Evolutionary conservation across 805 yeast species (phyloP).

Genomic region (Kodamaea sagamina): DNA sequence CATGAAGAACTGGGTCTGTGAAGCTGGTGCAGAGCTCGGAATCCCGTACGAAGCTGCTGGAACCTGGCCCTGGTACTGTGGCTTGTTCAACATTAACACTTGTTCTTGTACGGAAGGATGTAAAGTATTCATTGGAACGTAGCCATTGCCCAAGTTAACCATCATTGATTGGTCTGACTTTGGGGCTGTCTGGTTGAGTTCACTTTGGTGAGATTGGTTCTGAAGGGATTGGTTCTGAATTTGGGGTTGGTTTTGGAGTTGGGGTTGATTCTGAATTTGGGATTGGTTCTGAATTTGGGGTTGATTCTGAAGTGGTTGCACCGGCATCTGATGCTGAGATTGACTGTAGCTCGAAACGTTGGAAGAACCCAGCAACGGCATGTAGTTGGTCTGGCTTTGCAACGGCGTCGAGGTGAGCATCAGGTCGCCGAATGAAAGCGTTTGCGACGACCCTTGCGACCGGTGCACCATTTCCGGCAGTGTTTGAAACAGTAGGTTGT

Average conservation of each 20-base stretch:
- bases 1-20: constrained; percentile 19
- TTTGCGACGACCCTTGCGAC: constrained; percentile 1
- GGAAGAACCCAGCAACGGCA: constrained; percentile 7
- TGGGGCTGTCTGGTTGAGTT: constrained; percentile 14
- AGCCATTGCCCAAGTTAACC: constrained; percentile 24
- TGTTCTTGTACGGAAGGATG: constrained; percentile 23
- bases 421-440: constrained; percentile 4
- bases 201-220: constrained; percentile 6
- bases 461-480: constrained; percentile 6
- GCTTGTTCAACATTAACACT: constrained; percentile 20
- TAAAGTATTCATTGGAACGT: constrained; percentile 21
- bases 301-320: not conserved
- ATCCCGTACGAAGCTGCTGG: constrained; percentile 14
- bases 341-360: constrained; percentile 4
- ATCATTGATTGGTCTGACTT: constrained; percentile 13
- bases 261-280: not conserved
- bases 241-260: constrained; percentile 9
- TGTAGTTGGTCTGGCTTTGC: constrained; percentile 2
- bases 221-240: not conserved
- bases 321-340: not conserved
- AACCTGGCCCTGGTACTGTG: constrained; percentile 12
- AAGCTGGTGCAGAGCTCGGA: constrained; percentile 24
- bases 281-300: constrained; percentile 3
- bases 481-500: constrained; percentile 1
- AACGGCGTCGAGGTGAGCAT: constrained; percentile 9